Conservation (phyloP, 2,329 filamentous ascomycete species). For the Exophiala oligosperma region DNA sequence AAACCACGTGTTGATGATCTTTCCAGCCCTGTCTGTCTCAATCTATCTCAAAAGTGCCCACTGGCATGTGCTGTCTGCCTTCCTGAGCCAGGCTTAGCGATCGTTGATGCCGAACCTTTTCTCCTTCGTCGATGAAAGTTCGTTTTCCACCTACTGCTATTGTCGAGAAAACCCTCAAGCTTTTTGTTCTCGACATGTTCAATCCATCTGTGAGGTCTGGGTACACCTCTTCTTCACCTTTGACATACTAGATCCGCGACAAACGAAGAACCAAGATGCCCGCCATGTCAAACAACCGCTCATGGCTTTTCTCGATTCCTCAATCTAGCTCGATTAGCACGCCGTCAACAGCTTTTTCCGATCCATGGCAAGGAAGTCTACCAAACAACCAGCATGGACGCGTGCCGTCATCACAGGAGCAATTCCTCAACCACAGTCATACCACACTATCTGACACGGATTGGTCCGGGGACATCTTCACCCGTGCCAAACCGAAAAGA, state of each 20-base stretch:
- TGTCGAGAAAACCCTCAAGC: too few species aligned
- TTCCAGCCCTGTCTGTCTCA: neutral
- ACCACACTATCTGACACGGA: slow-evolving; percentile 9
- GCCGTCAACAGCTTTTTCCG: neutral
- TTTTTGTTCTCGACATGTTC: too few species aligned
- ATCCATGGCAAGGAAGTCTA: slow-evolving; percentile 2
- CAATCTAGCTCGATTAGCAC: neutral
- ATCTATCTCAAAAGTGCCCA: neutral
- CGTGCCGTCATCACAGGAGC: slow-evolving; percentile 1
- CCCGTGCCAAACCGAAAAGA: slow-evolving; percentile 7
- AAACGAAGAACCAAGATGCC: neutral
- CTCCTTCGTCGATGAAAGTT: too few species aligned
- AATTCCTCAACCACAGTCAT: slow-evolving; percentile 4
- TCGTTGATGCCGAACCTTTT: too few species aligned
- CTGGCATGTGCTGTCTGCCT: too few species aligned
- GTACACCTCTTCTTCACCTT: too few species aligned
- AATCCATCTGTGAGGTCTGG: too few species aligned
- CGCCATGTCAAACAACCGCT: neutral
- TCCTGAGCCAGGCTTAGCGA: too few species aligned
- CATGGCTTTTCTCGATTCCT: neutral
- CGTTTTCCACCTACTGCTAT: too few species aligned
- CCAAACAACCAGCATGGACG: slow-evolving; percentile 3
- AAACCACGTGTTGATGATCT: neutral
- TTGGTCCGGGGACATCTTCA: slow-evolving; percentile 17
- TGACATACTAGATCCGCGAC: too few species aligned